A percentile compares a stretch with the other conserved stretches of the same genome.
These are phyloP conservation scores for Rhodotorula mucilaginosa DNA, from an alignment of 1,284 basidiomycete species.

Conservation along the genomic window DNA sequence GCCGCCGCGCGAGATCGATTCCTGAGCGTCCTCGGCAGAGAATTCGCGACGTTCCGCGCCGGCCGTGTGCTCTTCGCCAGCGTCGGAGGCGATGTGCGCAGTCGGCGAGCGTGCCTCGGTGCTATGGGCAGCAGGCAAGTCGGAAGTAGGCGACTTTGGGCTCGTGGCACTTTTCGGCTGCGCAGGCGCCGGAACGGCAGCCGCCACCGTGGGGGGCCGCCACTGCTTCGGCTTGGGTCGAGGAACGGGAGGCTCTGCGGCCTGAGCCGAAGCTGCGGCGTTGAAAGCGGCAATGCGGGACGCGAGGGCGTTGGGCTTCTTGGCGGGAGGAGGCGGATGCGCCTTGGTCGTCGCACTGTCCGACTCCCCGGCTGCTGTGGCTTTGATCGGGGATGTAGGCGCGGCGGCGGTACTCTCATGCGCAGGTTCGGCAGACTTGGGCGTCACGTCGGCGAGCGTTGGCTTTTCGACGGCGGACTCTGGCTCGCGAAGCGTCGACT, in stretches of 20 bases:
- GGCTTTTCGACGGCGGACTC: slow-evolving; percentile 10
- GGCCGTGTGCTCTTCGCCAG: neutral
- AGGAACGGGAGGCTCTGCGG: slow-evolving; percentile 55
- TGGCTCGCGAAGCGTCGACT: neutral
- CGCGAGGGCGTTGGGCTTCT: slow-evolving; percentile 47
- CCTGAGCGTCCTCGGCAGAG: slow-evolving; percentile 38
- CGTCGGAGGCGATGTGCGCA: neutral
- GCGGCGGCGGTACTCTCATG: neutral
- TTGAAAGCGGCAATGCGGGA: slow-evolving; percentile 52
- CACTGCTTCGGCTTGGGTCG: slow-evolving; percentile 54
- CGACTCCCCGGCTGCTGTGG: slow-evolving; percentile 9
- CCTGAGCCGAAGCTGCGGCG: neutral
- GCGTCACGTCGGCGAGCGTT: slow-evolving; percentile 2
- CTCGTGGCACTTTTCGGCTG: slow-evolving; percentile 20
- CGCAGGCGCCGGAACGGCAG: slow-evolving; percentile 42
- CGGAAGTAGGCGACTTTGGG: slow-evolving; percentile 36
- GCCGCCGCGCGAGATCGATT: slow-evolving; percentile 33
- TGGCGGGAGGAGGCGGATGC: slow-evolving; percentile 19
- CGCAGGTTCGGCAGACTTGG: neutral
- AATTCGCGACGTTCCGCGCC: slow-evolving; percentile 35
- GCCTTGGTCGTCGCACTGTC: slow-evolving; percentile 50
- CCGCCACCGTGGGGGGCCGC: slow-evolving; percentile 39
- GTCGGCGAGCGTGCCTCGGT: neutral
- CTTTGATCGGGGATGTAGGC: neutral
- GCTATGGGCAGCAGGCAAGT: slow-evolving; percentile 13